Conservation (phyloP, 257 asterid species). For the Solanum tarijense region DNA sequence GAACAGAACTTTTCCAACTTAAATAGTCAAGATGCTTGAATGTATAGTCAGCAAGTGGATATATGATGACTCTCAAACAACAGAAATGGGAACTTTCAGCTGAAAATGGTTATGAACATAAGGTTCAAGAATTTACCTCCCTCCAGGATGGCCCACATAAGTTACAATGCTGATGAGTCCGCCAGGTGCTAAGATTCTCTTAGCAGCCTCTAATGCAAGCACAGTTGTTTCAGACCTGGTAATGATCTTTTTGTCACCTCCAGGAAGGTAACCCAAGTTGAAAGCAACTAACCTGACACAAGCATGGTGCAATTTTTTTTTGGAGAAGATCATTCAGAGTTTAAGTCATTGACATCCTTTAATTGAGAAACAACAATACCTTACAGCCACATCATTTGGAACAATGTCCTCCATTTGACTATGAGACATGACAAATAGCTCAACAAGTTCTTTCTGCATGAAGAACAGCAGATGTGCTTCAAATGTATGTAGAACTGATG, state of each 20-base stretch:
- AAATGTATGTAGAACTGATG: not conserved
- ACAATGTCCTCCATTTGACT: constrained; percentile 76
- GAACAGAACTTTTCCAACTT: not conserved
- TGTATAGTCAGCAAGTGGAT: not conserved
- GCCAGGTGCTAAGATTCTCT: constrained; percentile 47
- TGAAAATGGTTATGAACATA: not conserved
- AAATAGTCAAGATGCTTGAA: not conserved
- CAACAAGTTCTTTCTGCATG: constrained; percentile 67
- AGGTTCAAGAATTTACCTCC: constrained; percentile 36
- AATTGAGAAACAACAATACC: constrained; percentile 29
- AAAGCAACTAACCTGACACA: constrained; percentile 69
- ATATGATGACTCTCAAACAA: not conserved
- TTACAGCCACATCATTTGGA: constrained; percentile 47
- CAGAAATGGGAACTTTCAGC: not conserved
- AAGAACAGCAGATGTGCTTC: not conserved
- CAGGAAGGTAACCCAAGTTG: constrained; percentile 96
- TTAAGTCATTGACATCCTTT: not conserved
- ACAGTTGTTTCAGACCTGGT: constrained; percentile 58
- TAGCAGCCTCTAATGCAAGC: constrained; percentile 71
- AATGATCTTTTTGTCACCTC: constrained; percentile 64
- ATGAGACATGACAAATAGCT: constrained; percentile 76
- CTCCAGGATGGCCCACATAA: constrained; percentile 77
- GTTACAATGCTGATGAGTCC: constrained; percentile 83
- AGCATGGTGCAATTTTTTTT: not conserved
- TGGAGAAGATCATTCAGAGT: not conserved